Percentiles rank a stretch among this genome's conserved stretches.
phyloP scores from a whole-genome alignment of 2,329 filamentous ascomycete species.

The Aspergillus thermomutatus region DNA sequence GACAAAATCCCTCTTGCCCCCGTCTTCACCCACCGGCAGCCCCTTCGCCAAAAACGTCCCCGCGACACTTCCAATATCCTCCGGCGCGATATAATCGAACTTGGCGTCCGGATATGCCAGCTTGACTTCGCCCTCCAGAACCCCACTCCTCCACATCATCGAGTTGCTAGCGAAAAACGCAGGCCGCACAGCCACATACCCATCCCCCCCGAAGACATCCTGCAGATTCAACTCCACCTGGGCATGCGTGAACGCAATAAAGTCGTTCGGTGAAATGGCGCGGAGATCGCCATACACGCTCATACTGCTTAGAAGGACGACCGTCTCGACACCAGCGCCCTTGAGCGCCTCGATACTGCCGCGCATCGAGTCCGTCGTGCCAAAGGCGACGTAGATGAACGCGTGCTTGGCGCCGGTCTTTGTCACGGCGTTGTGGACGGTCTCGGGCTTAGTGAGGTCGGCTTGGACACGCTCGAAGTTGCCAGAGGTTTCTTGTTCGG shows the following conservation, averaged over 20 bases:
- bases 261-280: conserved; percentile 23
- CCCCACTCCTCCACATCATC: conserved; percentile 23
- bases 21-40: conserved; percentile 4
- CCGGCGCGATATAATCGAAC: conserved; percentile 41
- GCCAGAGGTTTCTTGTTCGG: conserved; percentile 26
- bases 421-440: conserved; percentile 38
- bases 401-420: conserved; percentile 43
- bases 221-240: conserved; percentile 44
- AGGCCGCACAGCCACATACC: conserved; percentile 43
- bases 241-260: conserved; percentile 43
- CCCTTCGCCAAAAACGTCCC: conserved; percentile 38
- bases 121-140: conserved; percentile 31
- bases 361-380: conserved; percentile 39
- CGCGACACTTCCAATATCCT: conserved; percentile 46
- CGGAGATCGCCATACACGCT: conserved; percentile 27
- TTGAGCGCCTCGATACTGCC: conserved; percentile 44
- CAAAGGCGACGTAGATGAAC: conserved; percentile 46
- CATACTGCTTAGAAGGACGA: conserved; percentile 48
- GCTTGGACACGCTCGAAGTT: conserved; percentile 40
- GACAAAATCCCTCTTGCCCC: conserved; percentile 23
- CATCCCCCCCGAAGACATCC: conserved; percentile 37
- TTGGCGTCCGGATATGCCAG: conserved; percentile 26
- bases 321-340: conserved; percentile 42
- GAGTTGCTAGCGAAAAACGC: conserved; percentile 47
- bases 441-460: conserved; percentile 44